These are phyloP conservation scores for Alternaria ventricosa DNA, from an alignment of 2,329 filamentous ascomycete species.

Conservation along the genomic window DNA sequence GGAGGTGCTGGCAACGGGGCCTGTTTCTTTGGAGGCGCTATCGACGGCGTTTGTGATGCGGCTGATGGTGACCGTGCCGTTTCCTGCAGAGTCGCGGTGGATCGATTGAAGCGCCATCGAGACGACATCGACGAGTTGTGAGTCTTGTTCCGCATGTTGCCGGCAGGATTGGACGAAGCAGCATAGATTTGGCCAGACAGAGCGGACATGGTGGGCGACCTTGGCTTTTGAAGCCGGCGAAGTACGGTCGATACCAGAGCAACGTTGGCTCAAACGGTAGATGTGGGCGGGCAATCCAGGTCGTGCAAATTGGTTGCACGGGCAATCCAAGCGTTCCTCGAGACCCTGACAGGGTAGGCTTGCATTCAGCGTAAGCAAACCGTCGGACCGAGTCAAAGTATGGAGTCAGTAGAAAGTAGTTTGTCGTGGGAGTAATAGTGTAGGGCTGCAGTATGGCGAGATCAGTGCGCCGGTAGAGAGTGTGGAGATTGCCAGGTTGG, in stretches of 20 bases:
- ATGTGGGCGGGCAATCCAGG: conserved; percentile 10
- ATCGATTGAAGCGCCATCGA: conserved; percentile 48
- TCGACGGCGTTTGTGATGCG: conserved; percentile 10
- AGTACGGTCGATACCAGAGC: conserved; percentile 1
- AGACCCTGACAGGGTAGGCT: conserved; percentile 18
- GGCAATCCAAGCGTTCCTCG: conserved; percentile 7
- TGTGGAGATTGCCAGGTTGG: conserved; percentile 15
- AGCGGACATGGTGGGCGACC: conserved; percentile 17
- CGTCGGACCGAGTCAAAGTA: conserved; percentile 5
- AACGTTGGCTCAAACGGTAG: conserved; percentile 2
- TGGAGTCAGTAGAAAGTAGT: not conserved
- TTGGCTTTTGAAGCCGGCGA: conserved; percentile 13
- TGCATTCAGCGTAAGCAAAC: conserved; percentile 7
- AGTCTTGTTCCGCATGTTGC: conserved; percentile 30
- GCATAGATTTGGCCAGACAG: conserved; percentile 17
- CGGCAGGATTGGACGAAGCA: conserved; percentile 22
- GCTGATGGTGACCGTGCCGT: conserved; percentile 17
- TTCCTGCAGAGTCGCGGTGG: conserved; percentile 39
- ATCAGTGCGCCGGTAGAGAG: conserved; percentile 21
- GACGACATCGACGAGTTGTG: conserved; percentile 33
- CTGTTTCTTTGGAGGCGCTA: conserved; percentile 26
- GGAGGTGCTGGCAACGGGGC: conserved; percentile 12
- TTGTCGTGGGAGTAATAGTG: conserved; percentile 1
- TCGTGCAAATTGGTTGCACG: conserved; percentile 15
- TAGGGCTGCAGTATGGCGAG: conserved; percentile 15